Evolutionary conservation across 1,284 basidiomycete species (phyloP), one percentile per base, ranked within the genome.

Genomic region (Hymenochaete sp.): DNA sequence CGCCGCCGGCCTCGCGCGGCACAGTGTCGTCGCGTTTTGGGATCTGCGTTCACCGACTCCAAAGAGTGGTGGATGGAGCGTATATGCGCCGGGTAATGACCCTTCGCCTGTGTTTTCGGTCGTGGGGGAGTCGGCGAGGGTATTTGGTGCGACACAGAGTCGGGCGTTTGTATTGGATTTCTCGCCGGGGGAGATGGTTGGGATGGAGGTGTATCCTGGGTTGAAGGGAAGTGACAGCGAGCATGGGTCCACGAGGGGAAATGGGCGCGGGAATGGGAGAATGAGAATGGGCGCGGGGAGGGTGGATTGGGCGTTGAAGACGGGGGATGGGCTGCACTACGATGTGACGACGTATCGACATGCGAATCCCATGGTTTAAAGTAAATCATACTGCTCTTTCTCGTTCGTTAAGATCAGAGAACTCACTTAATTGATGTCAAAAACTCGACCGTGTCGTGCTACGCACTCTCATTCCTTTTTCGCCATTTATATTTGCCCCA

Each of bases 141-240:
- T 86, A 32, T 87, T 80, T 53, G 85, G 83, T 6, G 81, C 68
- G 5, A 86, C 81, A 3, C 76, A 86, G 57, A 78, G 74, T 52
- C 65, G 83, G 28, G 72, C 80, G 8, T 87, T 87, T 56, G 76
- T 85, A 9, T 73, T 79, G 45, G 85, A 88, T 59, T 88, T 88
- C 60, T 81, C 82, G 3, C 73, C 75, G 14, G 74, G 72, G 9
- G 32, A 35, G 5, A 19, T 5, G 14, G 68, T 77, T n/a, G 67
- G 59, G 2, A 57, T 62, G 24, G 66, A 69, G 29, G 79, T 78
- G 5, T 82, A 82, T 53, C 82, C 82, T 31, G 52, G 57, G 9
- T 55, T 82, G 24, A n/a, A n/a, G n/a, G n/a, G n/a, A n/a, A n/a
- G n/a, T n/a, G n/a, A n/a, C n/a, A n/a, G n/a, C n/a, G n/a, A n/a